Base-by-base conservation (phyloP, 2,329 filamentous ascomycete genomes). In the Phoma herbarum region DNA sequence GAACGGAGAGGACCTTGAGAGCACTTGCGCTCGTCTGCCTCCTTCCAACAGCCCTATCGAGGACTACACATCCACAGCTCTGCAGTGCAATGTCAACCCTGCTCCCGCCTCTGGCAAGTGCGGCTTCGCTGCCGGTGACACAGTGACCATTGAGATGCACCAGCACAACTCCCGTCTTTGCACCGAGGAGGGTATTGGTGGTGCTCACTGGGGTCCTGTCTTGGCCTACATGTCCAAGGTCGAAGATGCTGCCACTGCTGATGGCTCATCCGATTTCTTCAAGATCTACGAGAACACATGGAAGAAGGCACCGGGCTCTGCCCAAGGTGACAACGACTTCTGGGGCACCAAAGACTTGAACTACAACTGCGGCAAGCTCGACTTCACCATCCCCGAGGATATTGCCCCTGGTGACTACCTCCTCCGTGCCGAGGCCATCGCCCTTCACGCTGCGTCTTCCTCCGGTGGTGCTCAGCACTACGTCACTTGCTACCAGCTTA, bases 161-260 rank as follows among this genome's bases (percentile, higher is more conserved):
- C 69, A 72, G 54, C 69, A 66, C 50, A 68, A 64, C 60, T 57
- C 22, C 57, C 67, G 69, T 45, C 45, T 51, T 31, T 70, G 68
- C 62, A 69, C 52, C 3, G 56, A 65, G 54, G 64, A 72, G 58
- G 69, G 60, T 23, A 62, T 72, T 35, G 69, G 69, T 31, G 69
- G 69, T 39, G 68, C 80, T 45, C 84, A 86, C 77, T 76, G 79
- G 73, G 84, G 84, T 9, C 84, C 84, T 35, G 73, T 85, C 66
- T 78, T 83, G 62, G 83, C 82, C 56, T 86, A 83, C 71, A 81
- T 86, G 66, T 60, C 63, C 50, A 68, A 70, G 57, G 69, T 72
- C 12, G 68, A 72, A 18, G 82, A 83, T 4, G 75, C 77, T 16
- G 74, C 76, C 26, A 63, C 68, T 18, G 73, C 75, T 49, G 79